phyloP scores from a whole-genome alignment of 768 basidiomycete species.

The Pleurotus ostreatus region DNA sequence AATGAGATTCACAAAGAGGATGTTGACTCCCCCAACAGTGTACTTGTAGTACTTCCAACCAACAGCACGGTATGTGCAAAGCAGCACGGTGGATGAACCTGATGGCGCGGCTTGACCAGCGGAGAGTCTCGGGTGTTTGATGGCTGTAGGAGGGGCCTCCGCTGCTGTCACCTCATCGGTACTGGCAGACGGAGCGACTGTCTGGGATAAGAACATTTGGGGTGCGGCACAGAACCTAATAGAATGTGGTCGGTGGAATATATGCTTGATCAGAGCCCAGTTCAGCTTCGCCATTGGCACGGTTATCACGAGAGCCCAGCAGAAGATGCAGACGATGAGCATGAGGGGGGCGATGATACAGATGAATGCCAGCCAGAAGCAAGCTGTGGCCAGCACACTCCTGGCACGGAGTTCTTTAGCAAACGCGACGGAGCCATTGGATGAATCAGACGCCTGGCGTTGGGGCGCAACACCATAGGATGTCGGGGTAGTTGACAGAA shows the following conservation, averaged over 20 bases:
- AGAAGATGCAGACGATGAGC: slow-evolving; percentile 81
- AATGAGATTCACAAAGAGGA: slow-evolving; percentile 93
- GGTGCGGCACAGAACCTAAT: slow-evolving; percentile 95
- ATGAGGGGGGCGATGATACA: slow-evolving; percentile 84
- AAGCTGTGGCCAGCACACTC: slow-evolving; percentile 64
- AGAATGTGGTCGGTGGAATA: slow-evolving; percentile 72
- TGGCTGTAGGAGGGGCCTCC: slow-evolving; percentile 44
- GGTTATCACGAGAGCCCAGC: slow-evolving; percentile 94
- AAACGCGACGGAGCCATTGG: slow-evolving; percentile 26
- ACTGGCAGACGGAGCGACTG: slow-evolving; percentile 20
- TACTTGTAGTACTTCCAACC: slow-evolving; percentile 98
- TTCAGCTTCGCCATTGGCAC: slow-evolving; percentile 98
- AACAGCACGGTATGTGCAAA: slow-evolving; percentile 91
- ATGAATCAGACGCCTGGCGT: slow-evolving; percentile 24
- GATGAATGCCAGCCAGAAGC: slow-evolving; percentile 79
- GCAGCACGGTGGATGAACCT: slow-evolving; percentile 75
- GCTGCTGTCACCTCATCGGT: slow-evolving; percentile 19
- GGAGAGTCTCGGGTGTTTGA: slow-evolving; percentile 71
- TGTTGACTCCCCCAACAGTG: slow-evolving; percentile 97
- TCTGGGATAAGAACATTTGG: slow-evolving; percentile 50
- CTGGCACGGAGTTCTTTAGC: slow-evolving; percentile 29
- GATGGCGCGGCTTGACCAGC: slow-evolving; percentile 89
- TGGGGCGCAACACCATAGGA: slow-evolving; percentile 63
- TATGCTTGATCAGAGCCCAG: slow-evolving; percentile 88
- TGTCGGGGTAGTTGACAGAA: slow-evolving; percentile 46